A percentile compares a stretch with the other conserved stretches of the same genome.
Conservation (phyloP, 225 moss, liverwort and hornwort species). For the Pleurozium schreberi region DNA sequence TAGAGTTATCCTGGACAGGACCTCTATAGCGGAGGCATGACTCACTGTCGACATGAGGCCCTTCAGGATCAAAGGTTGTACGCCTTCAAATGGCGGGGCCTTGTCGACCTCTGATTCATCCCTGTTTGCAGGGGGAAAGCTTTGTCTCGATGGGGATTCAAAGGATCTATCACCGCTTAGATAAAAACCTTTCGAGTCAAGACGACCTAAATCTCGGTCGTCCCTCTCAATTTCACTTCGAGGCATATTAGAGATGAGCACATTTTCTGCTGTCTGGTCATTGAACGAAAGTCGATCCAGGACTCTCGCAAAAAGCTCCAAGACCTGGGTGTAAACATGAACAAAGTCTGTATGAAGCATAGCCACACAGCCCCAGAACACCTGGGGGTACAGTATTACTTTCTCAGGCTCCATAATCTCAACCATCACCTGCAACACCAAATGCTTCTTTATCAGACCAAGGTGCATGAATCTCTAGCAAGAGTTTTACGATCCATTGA, state of each 20-base stretch:
- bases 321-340: constrained; percentile 95
- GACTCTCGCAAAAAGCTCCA: constrained; percentile 96
- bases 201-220: constrained; percentile 65
- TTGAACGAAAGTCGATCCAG: constrained; percentile 92
- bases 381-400: constrained; percentile 94
- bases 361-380: constrained; percentile 99
- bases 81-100: constrained; percentile 89
- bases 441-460: not conserved
- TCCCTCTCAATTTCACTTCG: constrained; percentile 79
- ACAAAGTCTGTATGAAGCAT: constrained; percentile 99
- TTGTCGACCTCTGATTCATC: constrained; percentile 66
- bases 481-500: not conserved
- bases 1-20: constrained; percentile 88
- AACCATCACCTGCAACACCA: constrained; percentile 84
- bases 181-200: constrained; percentile 86
- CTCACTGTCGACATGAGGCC: constrained; percentile 99
- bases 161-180: constrained; percentile 46
- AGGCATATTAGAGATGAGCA: constrained; percentile 96
- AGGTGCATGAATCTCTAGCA: not conserved
- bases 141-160: constrained; percentile 45
- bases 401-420: constrained; percentile 99
- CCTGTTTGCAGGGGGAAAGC: constrained; percentile 30
- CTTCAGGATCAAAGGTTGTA: constrained; percentile 90
- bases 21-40: constrained; percentile 99
- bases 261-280: constrained; percentile 98